Conservation (phyloP, 345 rosid genomes). For the Triadica sebifera region DNA sequence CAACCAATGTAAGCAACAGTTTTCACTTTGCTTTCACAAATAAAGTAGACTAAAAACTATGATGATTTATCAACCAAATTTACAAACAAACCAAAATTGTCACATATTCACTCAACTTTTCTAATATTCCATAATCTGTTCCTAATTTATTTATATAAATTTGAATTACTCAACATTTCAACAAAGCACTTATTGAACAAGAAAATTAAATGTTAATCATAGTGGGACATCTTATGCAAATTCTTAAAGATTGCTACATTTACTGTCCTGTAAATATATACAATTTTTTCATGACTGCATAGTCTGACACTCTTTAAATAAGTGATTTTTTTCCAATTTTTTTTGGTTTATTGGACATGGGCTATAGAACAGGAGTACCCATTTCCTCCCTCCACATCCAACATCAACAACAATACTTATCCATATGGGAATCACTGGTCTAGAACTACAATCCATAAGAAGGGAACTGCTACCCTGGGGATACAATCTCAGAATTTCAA, state of each 20-base stretch:
- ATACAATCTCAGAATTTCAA: slow-evolving; percentile 3
- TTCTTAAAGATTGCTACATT: neutral
- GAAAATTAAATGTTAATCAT: slow-evolving; percentile 10
- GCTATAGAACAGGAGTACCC: neutral
- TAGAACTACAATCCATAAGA: no score
- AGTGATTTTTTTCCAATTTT: neutral
- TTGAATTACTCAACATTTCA: neutral
- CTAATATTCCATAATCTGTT: neutral
- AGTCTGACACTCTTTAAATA: neutral
- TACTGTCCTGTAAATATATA: neutral
- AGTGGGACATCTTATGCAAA: neutral
- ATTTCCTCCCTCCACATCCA: neutral
- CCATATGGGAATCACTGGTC: neutral
- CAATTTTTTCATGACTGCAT: neutral
- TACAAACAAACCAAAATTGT: neutral
- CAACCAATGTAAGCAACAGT: no score
- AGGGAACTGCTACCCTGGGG: neutral
- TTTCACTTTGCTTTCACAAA: neutral
- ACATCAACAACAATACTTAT: neutral
- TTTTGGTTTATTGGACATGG: neutral
- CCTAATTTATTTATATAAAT: neutral
- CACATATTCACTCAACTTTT: neutral
- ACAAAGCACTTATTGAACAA: neutral
- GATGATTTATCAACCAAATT: neutral
- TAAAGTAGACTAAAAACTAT: neutral